Conservation (phyloP, 2,329 filamentous ascomycete species). For the Hirsutella thompsonii region DNA sequence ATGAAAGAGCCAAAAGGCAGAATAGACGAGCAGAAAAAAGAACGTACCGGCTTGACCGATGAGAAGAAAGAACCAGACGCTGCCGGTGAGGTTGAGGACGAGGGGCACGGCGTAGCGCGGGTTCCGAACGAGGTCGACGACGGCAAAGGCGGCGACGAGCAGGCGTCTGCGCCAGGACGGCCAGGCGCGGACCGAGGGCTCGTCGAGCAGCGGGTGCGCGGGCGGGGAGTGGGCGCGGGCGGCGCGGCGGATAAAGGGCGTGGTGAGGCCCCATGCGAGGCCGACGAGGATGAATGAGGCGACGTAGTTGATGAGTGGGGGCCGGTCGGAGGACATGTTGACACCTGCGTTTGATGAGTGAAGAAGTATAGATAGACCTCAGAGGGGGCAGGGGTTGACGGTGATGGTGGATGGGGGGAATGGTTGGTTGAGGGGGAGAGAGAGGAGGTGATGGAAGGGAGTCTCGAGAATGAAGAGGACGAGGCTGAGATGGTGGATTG, state of each 20-base stretch:
- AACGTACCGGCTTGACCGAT: conserved; percentile 80
- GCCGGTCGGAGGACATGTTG: not conserved
- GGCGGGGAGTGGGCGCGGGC: conserved; percentile 62
- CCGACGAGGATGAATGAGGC: conserved; percentile 85
- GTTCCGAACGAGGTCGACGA: conserved; percentile 64
- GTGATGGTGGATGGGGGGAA: too few species aligned
- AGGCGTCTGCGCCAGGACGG: conserved; percentile 50
- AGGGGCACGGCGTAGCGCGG: conserved; percentile 78
- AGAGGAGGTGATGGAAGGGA: too few species aligned
- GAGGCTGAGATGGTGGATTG: too few species aligned
- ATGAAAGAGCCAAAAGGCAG: too few species aligned
- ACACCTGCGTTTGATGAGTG: not conserved
- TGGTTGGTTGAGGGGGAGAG: too few species aligned
- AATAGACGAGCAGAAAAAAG: not conserved
- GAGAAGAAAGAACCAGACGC: conserved; percentile 90
- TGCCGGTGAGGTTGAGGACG: conserved; percentile 80
- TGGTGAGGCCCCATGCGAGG: conserved; percentile 85
- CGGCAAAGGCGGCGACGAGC: conserved; percentile 57
- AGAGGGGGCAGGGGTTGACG: too few species aligned
- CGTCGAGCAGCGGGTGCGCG: conserved; percentile 39
- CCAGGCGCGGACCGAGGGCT: conserved; percentile 36
- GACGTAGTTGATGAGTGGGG: conserved; percentile 56
- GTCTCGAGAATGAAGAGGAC: too few species aligned
- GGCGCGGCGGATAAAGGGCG: conserved; percentile 80
- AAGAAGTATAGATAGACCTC: too few species aligned